A percentile compares a stretch with the other conserved stretches of the same genome.
Conservation (phyloP, 495 filamentous ascomycete genomes). For the Penicillium odoratum region DNA sequence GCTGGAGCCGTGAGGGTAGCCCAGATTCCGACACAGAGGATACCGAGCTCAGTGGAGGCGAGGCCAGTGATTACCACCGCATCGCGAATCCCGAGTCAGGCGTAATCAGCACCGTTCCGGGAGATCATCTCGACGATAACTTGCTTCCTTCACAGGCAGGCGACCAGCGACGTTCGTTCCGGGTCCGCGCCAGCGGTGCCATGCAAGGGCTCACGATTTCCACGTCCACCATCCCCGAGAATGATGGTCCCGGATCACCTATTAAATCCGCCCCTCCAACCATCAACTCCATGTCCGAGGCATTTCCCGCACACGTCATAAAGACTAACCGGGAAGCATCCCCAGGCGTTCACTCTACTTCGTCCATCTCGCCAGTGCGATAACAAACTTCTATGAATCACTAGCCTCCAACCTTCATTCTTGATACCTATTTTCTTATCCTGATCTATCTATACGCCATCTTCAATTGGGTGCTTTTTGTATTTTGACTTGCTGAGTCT, state of each 20-base stretch:
- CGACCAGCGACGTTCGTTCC: constrained; percentile 38
- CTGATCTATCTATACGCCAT: constrained; percentile 22
- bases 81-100: constrained; percentile 29
- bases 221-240: constrained; percentile 36
- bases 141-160: constrained; percentile 29
- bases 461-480: constrained; percentile 14
- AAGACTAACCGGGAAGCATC: constrained; percentile 19
- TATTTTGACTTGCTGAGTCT: constrained; percentile 3
- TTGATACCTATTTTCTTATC: constrained; percentile 10
- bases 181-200: constrained; percentile 38
- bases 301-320: constrained; percentile 20
- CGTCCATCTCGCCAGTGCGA: constrained; percentile 21
- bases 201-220: constrained; percentile 35
- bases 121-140: constrained; percentile 28
- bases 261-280: constrained; percentile 38
- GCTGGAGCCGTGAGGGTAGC: constrained; percentile 32
- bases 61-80: constrained; percentile 30
- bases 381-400: constrained; percentile 12
- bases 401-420: constrained; percentile 15
- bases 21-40: constrained; percentile 36
- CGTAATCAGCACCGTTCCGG: constrained; percentile 19
- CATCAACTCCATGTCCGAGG: constrained; percentile 32
- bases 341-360: constrained; percentile 24
- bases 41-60: constrained; percentile 24
- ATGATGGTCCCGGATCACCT: constrained; percentile 29